Evolutionary conservation across 1,284 basidiomycete species (phyloP).

Genomic region (Ceratobasidium sp.): DNA sequence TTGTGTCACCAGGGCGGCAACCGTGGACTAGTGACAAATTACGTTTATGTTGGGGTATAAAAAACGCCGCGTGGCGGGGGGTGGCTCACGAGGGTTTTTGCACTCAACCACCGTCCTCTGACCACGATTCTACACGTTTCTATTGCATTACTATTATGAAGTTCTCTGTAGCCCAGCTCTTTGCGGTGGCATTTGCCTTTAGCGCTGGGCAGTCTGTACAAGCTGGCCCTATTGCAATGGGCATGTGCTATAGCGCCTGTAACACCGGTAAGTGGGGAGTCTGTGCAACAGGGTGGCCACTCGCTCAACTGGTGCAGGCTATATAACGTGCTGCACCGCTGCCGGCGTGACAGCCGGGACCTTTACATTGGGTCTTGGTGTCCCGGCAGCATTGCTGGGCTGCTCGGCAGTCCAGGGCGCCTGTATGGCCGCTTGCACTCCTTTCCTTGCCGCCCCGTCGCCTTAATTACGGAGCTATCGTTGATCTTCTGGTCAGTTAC

Average conservation of each 20-base stretch:
- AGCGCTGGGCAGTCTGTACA: constrained; percentile 4
- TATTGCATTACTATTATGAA: too few relatives aligned
- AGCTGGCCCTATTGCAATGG: constrained; percentile 25
- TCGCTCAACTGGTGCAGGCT: background rate
- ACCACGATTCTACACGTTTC: too few relatives aligned
- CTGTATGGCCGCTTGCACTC: constrained; percentile 21
- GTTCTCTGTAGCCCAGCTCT: too few relatives aligned
- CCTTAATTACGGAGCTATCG: background rate
- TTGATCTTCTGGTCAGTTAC: background rate
- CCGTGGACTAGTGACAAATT: too few relatives aligned
- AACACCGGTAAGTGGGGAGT: constrained; percentile 7
- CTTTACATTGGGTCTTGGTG: constrained; percentile 21
- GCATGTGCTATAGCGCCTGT: constrained; percentile 15
- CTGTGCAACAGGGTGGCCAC: background rate
- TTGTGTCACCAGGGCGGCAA: too few relatives aligned
- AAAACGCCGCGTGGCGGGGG: too few relatives aligned
- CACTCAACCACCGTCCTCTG: too few relatives aligned
- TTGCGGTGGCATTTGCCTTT: too few relatives aligned
- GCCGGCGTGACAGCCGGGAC: constrained; percentile 1
- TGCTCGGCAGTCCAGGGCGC: constrained; percentile 21
- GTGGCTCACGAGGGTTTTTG: too few relatives aligned
- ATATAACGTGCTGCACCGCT: constrained; percentile 17
- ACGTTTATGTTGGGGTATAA: too few relatives aligned
- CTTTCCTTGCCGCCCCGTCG: constrained; percentile 10
- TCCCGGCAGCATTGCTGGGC: background rate